Base-by-base conservation (phyloP, 441 rosid species). In the Pelargonium myrrhifolium region DNA sequence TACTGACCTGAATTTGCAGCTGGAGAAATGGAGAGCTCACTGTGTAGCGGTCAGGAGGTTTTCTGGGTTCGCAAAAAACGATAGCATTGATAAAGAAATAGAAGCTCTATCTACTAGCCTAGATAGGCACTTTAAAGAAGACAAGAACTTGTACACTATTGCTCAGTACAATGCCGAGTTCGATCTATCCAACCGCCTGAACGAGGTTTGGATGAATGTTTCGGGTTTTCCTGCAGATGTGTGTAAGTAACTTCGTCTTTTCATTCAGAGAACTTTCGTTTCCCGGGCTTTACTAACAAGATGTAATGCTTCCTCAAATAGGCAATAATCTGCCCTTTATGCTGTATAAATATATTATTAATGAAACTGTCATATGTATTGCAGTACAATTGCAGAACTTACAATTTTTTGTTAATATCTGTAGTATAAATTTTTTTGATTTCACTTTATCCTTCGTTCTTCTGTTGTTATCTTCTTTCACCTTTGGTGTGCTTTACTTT, bases 141-240 rank as follows among this genome's bases (percentile, higher is more conserved):
- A 59, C 14, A 65, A 45, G 15, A 51, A 37, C 37, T 45, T 70
- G 6, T 83, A 74, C 26, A 9, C 77, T 1, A 72, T 83, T 47
- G 86, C 85, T 0, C 90, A 86, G 69, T 86, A 81, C 68, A 86
- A 77, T 56, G 74, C 86, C 69, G 72, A 86, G 0, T 58, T 1
- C 14, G 78, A 72, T 55, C 61, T 65, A 12, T 47, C 79, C 0
- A 79, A 73, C 10, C 74, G 90, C 31, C 26, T 79, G 18, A 84
- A 86, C 53, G 85, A 86, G 69, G 85, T 79, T 0, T 82, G 90
- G 90, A 77, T 81, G 20, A 70, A 78, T 55, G 74, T 84, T 12
- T 65, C 78, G 1, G 78, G 77, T 31, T 60, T 62, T 22, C 45
- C 58, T 11, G 63, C 65, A 6, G 70, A 75, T 28, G 79, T 21